Evolutionary conservation across 805 yeast genomes (phyloP).

Genomic region (Priceomyces medius): DNA sequence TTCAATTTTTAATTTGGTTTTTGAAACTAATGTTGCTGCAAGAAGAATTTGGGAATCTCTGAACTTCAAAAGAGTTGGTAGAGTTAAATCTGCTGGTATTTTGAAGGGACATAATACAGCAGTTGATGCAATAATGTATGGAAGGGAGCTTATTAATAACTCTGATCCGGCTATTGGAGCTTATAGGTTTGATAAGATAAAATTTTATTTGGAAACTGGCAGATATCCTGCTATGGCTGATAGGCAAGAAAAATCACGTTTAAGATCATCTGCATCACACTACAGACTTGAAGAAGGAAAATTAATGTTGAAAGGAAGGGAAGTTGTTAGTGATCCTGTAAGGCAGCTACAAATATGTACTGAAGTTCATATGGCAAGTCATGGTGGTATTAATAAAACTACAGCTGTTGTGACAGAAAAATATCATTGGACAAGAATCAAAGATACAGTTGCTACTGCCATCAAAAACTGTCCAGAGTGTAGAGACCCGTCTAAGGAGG

Average conservation of each 20-base stretch:
- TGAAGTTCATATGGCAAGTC: constrained; percentile 65
- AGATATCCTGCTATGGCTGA: constrained; percentile 81
- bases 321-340: constrained; percentile 76
- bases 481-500: constrained; percentile 41
- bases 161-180: constrained; percentile 51
- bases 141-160: constrained; percentile 66
- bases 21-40: constrained; percentile 84
- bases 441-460: constrained; percentile 80
- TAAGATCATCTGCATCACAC: constrained; percentile 76
- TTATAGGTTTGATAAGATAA: constrained; percentile 72
- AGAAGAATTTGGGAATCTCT: constrained; percentile 73
- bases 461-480: constrained; percentile 77
- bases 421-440: constrained; percentile 90
- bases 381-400: constrained; percentile 87
- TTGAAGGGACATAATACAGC: constrained; percentile 81
- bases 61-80: constrained; percentile 75
- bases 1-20: constrained; percentile 78
- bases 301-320: constrained; percentile 72
- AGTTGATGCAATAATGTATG: constrained; percentile 84
- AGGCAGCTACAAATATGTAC: constrained; percentile 74
- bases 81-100: constrained; percentile 83
- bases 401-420: constrained; percentile 73
- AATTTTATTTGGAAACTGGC: constrained; percentile 77
- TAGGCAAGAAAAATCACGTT: constrained; percentile 82
- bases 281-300: constrained; percentile 72